phyloP scores from a whole-genome alignment of 2,329 filamentous ascomycete species.

The Microascus cirrosus region DNA sequence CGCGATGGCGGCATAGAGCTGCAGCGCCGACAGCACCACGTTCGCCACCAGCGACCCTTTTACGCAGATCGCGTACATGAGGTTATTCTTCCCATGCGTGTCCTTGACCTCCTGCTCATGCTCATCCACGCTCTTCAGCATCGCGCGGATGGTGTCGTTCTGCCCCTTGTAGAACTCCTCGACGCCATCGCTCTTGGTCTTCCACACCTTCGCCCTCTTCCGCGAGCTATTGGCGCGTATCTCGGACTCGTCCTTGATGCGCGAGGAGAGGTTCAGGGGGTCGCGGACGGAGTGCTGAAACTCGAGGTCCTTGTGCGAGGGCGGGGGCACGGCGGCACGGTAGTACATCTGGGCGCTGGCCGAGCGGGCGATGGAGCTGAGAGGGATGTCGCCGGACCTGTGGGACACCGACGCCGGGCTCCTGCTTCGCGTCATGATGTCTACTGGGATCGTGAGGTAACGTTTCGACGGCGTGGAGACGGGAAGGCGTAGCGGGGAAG shows the following conservation, averaged over 20 bases:
- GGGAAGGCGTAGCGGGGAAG: too few relatives aligned
- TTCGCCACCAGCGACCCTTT: conserved; percentile 70
- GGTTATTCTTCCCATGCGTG: conserved; percentile 67
- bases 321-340: not conserved
- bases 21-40: conserved; percentile 63
- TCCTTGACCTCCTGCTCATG: conserved; percentile 74
- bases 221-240: conserved; percentile 74
- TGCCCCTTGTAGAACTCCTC: conserved; percentile 80
- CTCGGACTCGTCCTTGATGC: conserved; percentile 71
- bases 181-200: conserved; percentile 25
- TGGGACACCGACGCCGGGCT: too few relatives aligned
- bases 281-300: conserved; percentile 38
- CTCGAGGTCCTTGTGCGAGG: conserved; percentile 1
- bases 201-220: conserved; percentile 46
- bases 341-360: not conserved
- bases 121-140: conserved; percentile 88
- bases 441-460: too few relatives aligned
- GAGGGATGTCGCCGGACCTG: not conserved
- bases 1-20: conserved; percentile 78
- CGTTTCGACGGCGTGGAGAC: too few relatives aligned
- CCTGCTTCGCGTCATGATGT: too few relatives aligned
- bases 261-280: conserved; percentile 67
- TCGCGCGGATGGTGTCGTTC: conserved; percentile 85
- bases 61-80: conserved; percentile 54
- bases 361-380: not conserved